phyloP scores from a whole-genome alignment of 805 yeast species.

The Tetrapisispora namnaoensis region DNA sequence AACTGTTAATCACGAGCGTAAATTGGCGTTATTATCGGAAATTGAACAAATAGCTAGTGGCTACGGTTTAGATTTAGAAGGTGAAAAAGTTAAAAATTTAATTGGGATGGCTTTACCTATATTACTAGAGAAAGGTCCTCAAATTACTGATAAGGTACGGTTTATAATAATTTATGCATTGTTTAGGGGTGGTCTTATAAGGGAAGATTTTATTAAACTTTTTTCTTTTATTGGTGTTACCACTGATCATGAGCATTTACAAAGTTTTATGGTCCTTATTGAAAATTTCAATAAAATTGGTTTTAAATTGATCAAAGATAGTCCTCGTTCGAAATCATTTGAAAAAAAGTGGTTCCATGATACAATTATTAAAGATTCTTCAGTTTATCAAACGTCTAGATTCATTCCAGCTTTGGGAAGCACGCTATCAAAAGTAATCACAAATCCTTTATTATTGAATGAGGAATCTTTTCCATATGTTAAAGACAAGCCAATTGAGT shows the following conservation, averaged over 20 bases:
- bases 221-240: constrained; percentile 43
- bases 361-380: constrained; percentile 28
- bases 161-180: constrained; percentile 64
- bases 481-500: constrained; percentile 58
- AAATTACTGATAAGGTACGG: constrained; percentile 61
- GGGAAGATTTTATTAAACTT: constrained; percentile 61
- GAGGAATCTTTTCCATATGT: constrained; percentile 60
- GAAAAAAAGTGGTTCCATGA: constrained; percentile 49
- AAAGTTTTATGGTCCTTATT: constrained; percentile 44
- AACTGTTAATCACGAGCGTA: constrained; percentile 44
- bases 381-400: constrained; percentile 52
- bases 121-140: constrained; percentile 41
- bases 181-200: constrained; percentile 73
- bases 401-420: constrained; percentile 60
- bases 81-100: constrained; percentile 47
- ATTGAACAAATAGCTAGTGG: constrained; percentile 78
- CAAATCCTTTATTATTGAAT: constrained; percentile 39
- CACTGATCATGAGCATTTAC: constrained; percentile 31
- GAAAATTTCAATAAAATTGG: constrained; percentile 51
- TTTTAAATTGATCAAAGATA: constrained; percentile 40
- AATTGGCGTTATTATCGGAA: constrained; percentile 65
- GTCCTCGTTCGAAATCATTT: constrained; percentile 35
- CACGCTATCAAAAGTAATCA: constrained; percentile 42
- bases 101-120: constrained; percentile 52
- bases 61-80: constrained; percentile 60